These are phyloP conservation scores for Clarireedia monteithiana DNA, from an alignment of 2,329 filamentous ascomycete species.

Conservation along the genomic window DNA sequence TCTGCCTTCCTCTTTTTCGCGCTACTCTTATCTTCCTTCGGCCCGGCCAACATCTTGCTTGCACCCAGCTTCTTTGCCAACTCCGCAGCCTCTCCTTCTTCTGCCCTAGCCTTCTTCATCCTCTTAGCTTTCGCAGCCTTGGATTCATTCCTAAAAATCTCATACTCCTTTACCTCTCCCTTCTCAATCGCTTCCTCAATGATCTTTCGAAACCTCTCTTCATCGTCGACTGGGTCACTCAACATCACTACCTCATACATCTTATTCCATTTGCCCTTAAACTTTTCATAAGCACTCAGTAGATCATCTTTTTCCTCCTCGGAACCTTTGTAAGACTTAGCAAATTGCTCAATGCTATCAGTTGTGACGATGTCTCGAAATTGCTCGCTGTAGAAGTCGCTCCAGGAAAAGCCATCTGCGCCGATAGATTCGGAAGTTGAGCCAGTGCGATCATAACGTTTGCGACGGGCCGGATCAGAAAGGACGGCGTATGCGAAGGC, in stretches of 20 bases:
- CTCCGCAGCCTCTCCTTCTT: conserved; percentile 63
- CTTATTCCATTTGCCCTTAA: conserved; percentile 65
- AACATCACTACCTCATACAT: conserved; percentile 84
- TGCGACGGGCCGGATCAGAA: conserved; percentile 71
- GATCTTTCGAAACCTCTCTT: conserved; percentile 72
- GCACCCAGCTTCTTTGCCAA: conserved; percentile 68
- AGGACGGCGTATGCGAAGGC: conserved; percentile 93
- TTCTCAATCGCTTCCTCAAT: conserved; percentile 73
- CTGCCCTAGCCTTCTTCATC: conserved; percentile 51
- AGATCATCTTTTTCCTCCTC: conserved; percentile 78
- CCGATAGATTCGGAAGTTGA: conserved; percentile 78
- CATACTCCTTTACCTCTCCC: conserved; percentile 58
- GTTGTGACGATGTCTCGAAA: conserved; percentile 68
- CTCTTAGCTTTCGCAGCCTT: conserved; percentile 54
- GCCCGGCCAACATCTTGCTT: conserved; percentile 53
- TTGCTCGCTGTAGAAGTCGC: conserved; percentile 79
- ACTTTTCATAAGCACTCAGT: conserved; percentile 64
- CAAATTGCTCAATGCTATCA: conserved; percentile 68
- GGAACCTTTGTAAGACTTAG: conserved; percentile 72
- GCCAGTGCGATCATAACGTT: conserved; percentile 83
- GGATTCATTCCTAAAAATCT: conserved; percentile 66
- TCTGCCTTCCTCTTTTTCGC: conserved; percentile 34
- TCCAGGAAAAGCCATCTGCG: conserved; percentile 84
- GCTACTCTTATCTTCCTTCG: conserved; percentile 38
- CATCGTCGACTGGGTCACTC: conserved; percentile 74